A percentile compares a stretch with the other conserved stretches of the same genome.
phyloP scores from a whole-genome alignment of 192 early-diverging fungal species.

The Podila horticola region DNA sequence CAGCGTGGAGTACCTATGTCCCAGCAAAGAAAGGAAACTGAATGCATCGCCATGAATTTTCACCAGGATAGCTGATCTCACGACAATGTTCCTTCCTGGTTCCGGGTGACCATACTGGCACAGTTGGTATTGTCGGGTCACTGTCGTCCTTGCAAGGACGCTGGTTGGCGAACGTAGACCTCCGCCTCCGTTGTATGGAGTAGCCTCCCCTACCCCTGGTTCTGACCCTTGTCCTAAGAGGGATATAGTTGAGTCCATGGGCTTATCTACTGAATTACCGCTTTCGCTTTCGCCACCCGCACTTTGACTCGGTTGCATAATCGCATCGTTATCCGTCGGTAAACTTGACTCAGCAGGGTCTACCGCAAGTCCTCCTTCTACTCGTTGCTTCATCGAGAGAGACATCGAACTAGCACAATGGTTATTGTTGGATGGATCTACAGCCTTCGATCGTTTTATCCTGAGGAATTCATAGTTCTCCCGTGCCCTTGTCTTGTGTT shows the following conservation, averaged over 20 bases:
- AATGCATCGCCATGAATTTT: constrained; percentile 50
- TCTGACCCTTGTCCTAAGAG: neutral
- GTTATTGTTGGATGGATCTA: neutral
- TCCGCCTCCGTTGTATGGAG: too few relatives aligned
- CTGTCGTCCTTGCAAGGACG: neutral
- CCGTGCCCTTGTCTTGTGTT: neutral
- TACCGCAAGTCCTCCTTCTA: too few relatives aligned
- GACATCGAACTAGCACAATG: neutral
- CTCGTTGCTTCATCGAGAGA: too few relatives aligned
- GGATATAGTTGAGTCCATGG: neutral
- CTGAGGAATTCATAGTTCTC: neutral
- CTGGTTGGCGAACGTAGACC: too few relatives aligned
- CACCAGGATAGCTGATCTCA: constrained; percentile 44
- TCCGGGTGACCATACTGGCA: constrained; percentile 51
- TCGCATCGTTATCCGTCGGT: neutral
- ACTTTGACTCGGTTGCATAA: neutral
- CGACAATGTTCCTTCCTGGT: constrained; percentile 39
- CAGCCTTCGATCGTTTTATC: neutral
- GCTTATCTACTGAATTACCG: neutral
- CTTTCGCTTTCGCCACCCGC: neutral
- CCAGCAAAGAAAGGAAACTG: constrained; percentile 32
- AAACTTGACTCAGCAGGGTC: neutral
- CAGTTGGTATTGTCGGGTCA: constrained; percentile 35
- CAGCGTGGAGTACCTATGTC: constrained; percentile 17
- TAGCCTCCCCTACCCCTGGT: too few relatives aligned